Evolutionary conservation across 768 basidiomycete genomes (phyloP).

Genomic region (Leccinum variicolor): DNA sequence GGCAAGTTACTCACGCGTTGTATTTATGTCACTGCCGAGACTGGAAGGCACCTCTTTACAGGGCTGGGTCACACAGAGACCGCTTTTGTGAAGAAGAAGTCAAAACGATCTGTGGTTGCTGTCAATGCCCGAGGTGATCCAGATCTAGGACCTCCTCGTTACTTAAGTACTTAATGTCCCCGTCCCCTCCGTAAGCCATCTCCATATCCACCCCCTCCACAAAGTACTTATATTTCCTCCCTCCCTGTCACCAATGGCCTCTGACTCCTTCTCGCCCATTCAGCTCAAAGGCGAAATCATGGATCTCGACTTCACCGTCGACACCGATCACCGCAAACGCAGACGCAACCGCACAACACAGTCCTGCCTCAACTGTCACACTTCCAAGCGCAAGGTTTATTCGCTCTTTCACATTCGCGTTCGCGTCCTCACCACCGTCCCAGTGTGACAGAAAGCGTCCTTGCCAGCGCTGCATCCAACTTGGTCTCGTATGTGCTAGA

Average conservation of each 20-base stretch:
- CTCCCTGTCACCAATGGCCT: conserved; percentile 42
- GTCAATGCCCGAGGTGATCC: conserved; percentile 45
- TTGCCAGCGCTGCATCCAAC: conserved; percentile 86
- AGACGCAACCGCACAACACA: conserved; percentile 91
- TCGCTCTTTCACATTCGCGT: neutral
- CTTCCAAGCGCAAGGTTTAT: conserved; percentile 84
- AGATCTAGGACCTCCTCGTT: conserved; percentile 32
- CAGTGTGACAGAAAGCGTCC: conserved; percentile 89
- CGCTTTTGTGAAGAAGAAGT: conserved; percentile 32
- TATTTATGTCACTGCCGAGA: conserved; percentile 36
- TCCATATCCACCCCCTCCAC: conserved; percentile 49
- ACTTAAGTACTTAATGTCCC: conserved; percentile 57
- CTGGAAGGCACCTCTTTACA: conserved; percentile 31
- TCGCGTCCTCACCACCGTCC: conserved; percentile 8
- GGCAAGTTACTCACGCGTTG: conserved; percentile 32
- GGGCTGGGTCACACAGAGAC: conserved; percentile 33
- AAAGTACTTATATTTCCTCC: conserved; percentile 37
- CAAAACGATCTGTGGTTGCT: conserved; percentile 28
- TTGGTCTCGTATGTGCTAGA: conserved; percentile 63
- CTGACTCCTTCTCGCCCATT: conserved; percentile 49
- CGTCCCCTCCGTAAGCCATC: conserved; percentile 39
- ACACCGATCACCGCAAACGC: conserved; percentile 76
- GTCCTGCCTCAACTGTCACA: conserved; percentile 86
- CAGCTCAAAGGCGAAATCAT: conserved; percentile 76
- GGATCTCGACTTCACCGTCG: conserved; percentile 72